Conservation (phyloP, 1,284 basidiomycete genomes). For the Austroboletus rostrupii region DNA sequence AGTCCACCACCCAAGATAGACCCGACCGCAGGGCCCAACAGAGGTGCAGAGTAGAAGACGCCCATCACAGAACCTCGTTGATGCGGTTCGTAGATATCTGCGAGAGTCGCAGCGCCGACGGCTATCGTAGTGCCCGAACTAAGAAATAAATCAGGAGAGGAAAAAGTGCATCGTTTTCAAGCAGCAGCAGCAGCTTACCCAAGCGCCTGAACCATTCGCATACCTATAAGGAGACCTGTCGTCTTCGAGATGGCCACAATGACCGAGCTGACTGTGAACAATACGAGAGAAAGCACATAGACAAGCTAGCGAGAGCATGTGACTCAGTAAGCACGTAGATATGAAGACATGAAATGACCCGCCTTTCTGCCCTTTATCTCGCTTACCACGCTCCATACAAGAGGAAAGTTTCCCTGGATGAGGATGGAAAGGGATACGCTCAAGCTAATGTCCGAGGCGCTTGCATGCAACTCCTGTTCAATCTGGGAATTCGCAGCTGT, state of each 20-base stretch:
- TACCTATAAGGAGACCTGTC: slow-evolving; percentile 70
- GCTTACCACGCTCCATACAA: slow-evolving; percentile 70
- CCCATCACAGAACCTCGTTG: slow-evolving; percentile 81
- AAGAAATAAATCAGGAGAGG: not conserved
- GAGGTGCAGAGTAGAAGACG: slow-evolving; percentile 67
- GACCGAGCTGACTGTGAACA: slow-evolving; percentile 62
- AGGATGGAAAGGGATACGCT: slow-evolving; percentile 78
- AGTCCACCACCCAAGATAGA: slow-evolving; percentile 72
- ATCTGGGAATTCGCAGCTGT: slow-evolving; percentile 71
- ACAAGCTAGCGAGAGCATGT: slow-evolving; percentile 43
- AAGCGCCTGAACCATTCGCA: slow-evolving; percentile 64
- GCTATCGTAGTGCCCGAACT: slow-evolving; percentile 75
- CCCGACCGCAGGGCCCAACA: slow-evolving; percentile 63
- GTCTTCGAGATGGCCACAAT: slow-evolving; percentile 60
- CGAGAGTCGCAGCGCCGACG: slow-evolving; percentile 79
- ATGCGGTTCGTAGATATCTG: slow-evolving; percentile 77
- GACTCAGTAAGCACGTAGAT: not conserved
- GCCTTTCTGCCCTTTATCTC: slow-evolving; percentile 82
- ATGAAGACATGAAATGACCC: not conserved
- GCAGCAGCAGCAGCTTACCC: slow-evolving; percentile 43
- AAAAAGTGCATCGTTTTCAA: not conserved
- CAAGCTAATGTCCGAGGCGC: slow-evolving; percentile 66
- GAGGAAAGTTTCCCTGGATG: slow-evolving; percentile 62
- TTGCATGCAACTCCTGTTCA: slow-evolving; percentile 61
- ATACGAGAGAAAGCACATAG: slow-evolving; percentile 58